Evolutionary conservation across 2,329 filamentous ascomycete species (phyloP).

Genomic region (Phialophora verrucosa): DNA sequence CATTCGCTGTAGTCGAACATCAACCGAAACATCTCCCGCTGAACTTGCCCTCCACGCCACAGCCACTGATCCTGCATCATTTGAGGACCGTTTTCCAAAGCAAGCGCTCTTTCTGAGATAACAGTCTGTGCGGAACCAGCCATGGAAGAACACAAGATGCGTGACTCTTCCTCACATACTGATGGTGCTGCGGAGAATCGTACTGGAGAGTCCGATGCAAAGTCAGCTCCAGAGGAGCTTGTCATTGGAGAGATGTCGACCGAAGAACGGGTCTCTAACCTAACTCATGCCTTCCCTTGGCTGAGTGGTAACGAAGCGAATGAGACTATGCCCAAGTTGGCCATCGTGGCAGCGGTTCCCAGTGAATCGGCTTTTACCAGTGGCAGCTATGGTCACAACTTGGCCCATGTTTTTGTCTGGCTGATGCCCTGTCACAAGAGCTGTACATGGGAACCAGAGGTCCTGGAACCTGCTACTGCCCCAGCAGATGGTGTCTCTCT

Average conservation of each 20-base stretch:
- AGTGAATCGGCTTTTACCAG: not conserved
- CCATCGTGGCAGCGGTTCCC: not conserved
- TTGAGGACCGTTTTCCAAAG: not conserved
- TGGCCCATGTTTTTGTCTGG: not conserved
- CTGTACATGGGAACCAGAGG: not conserved
- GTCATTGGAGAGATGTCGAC: not conserved
- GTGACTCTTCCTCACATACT: not conserved
- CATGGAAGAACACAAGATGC: no score
- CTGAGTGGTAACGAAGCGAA: not conserved
- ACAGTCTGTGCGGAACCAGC: not conserved
- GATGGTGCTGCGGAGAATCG: not conserved
- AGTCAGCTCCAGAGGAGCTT: not conserved
- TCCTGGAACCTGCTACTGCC: not conserved
- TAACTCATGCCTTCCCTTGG: not conserved
- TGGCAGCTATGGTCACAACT: not conserved
- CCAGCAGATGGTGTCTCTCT: not conserved
- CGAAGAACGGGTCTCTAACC: not conserved
- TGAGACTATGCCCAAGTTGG: not conserved
- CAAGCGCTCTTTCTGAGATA: not conserved
- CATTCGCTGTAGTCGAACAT: not conserved
- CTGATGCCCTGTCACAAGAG: not conserved
- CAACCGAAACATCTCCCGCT: not conserved
- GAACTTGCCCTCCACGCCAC: not conserved
- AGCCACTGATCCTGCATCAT: not conserved
- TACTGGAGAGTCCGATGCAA: not conserved